Base-by-base conservation (phyloP, 257 asterid species). In the Capsicum chinense region DNA sequence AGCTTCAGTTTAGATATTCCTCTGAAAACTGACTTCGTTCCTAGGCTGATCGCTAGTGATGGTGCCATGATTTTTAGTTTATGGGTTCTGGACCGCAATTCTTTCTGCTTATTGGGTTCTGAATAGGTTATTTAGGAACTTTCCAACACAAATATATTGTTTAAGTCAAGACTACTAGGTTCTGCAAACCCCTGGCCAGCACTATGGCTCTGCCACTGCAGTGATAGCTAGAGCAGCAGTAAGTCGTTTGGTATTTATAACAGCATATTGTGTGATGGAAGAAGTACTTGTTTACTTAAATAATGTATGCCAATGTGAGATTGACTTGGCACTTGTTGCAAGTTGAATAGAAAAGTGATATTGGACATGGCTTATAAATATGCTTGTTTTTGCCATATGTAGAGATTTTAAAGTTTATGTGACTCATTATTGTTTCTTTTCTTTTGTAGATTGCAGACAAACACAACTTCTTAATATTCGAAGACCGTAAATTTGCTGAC, bases 401-500 rank as follows among this genome's bases (percentile, higher is more conserved):
- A 33, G 56, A 39, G 68, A 66, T 84, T 5, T 39, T 67, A 14
- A 58, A 64, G 48, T 35, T 19, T 33, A 57, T 33, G n/a, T 2
- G 12, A 26, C 74, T 48, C 62, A 1, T 39, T 44, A 3, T 17
- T 42, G 63, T 83, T 92, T 80, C 87, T 86, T 62, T 87, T 83
- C 85, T 68, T 66, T 44, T 68, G 73, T 87, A 94, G 99, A 92
- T 96, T 80, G 98, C 98, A 89, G 97, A 94, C 37, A 94, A 93
- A 83, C 98, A 94, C 83, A 92, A 91, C 86, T 96, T 96, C 89
- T 89, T 94, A 81, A 92, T 96, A 86, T 96, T 96, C 47, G 99
- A 96, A 88, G 99, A 94, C 85, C 94, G 98, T 56, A 96, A 96
- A 86, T 97, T 97, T 87, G 98, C 99, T 85, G 99, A 97, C 91